A percentile compares a stretch with the other conserved stretches of the same genome.
These are phyloP conservation scores for Rhodotorula glutinis DNA, from an alignment of 1,284 basidiomycete species.

Conservation along the genomic window DNA sequence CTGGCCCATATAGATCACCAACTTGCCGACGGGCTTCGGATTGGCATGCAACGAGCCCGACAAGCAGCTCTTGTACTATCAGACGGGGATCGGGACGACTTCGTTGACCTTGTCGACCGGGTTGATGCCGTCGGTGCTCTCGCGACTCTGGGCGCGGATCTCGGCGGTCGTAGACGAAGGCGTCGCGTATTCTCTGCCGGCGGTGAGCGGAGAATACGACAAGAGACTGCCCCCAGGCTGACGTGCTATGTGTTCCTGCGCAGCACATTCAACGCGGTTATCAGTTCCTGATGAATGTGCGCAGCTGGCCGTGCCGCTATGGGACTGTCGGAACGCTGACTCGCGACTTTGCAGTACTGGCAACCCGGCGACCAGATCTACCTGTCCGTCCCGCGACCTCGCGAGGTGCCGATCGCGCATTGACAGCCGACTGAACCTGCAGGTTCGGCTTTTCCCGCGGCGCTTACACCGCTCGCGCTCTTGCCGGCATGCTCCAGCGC, in stretches of 20 bases:
- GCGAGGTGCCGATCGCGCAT: not conserved
- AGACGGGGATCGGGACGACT: slow-evolving; percentile 7
- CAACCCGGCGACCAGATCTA: slow-evolving; percentile 48
- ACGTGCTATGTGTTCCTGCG: too few species aligned
- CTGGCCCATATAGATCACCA: slow-evolving; percentile 10
- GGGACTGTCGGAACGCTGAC: not conserved
- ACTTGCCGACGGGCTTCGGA: slow-evolving; percentile 7
- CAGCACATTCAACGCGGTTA: slow-evolving; percentile 52
- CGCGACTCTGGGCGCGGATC: not conserved
- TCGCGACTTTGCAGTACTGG: not conserved
- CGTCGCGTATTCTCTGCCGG: slow-evolving; percentile 6
- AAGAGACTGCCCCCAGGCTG: too few species aligned
- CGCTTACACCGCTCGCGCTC: slow-evolving; percentile 48
- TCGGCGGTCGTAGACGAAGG: slow-evolving; percentile 8
- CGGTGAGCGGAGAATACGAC: not conserved
- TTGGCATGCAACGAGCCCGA: slow-evolving; percentile 2
- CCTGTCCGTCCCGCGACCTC: slow-evolving; percentile 27
- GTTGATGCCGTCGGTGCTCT: not conserved
- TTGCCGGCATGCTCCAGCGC: slow-evolving; percentile 52
- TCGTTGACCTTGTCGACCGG: not conserved
- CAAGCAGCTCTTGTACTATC: slow-evolving; percentile 21
- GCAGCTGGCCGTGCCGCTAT: not conserved
- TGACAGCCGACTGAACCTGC: not conserved
- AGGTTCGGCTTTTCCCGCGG: slow-evolving; percentile 49
- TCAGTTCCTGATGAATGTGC: slow-evolving; percentile 43